Evolutionary conservation across 176 grass and related monocot genomes (phyloP).

Genomic region (Carex myosuroides): DNA sequence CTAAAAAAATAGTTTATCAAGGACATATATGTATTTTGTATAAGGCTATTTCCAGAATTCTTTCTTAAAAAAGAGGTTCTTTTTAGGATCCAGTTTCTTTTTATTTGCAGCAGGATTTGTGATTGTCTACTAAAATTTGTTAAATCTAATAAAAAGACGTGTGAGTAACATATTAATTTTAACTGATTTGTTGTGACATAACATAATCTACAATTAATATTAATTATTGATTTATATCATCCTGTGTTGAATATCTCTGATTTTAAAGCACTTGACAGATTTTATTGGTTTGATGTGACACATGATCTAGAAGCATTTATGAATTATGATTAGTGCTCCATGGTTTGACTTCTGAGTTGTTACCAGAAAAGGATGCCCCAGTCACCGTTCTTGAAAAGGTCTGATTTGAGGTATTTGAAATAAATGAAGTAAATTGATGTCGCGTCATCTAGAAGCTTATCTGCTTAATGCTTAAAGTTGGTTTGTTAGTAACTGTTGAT

Average conservation of each 20-base stretch:
- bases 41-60: background rate
- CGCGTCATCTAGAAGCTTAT: background rate
- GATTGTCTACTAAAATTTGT: background rate
- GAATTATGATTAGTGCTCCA: background rate
- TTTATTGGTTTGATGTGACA: background rate
- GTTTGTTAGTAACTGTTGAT: background rate
- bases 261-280: background rate
- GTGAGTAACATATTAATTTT: background rate
- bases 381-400: background rate
- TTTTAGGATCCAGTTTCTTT: background rate
- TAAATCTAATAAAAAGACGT: background rate
- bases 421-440: background rate
- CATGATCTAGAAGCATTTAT: background rate
- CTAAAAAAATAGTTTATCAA: too few species aligned
- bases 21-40: too few species aligned
- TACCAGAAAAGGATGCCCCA: background rate
- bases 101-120: background rate
- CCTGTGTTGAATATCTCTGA: too few species aligned
- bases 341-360: background rate
- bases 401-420: too few species aligned
- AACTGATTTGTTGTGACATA: background rate
- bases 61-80: background rate
- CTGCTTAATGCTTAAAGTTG: background rate
- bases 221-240: background rate
- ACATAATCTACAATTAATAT: background rate